Evolutionary conservation across 2,329 filamentous ascomycete genomes (phyloP).

Genomic region (Fonsecaea pugnacius): DNA sequence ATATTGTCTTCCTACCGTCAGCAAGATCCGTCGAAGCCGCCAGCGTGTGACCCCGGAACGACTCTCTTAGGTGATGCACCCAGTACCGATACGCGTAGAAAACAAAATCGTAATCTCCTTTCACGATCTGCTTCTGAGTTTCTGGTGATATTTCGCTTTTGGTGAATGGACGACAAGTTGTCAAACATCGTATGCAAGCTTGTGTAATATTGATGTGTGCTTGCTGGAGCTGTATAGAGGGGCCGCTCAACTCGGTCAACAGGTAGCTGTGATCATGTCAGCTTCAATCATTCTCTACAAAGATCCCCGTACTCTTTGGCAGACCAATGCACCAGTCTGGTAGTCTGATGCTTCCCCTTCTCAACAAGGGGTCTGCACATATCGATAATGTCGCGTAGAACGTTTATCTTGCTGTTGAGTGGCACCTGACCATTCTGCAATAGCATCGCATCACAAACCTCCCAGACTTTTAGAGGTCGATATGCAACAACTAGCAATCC

Average conservation of each 20-base stretch:
- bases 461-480: neutral
- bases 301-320: neutral
- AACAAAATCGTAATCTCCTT: slow-evolving; percentile 34
- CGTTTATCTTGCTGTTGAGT: neutral
- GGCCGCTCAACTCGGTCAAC: neutral
- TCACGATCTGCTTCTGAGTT: slow-evolving; percentile 2
- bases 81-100: slow-evolving; percentile 34
- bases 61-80: slow-evolving; percentile 1
- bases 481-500: neutral
- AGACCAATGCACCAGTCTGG: neutral
- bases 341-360: neutral
- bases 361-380: neutral
- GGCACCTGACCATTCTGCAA: neutral
- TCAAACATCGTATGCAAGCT: slow-evolving; percentile 13
- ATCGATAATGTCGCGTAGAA: neutral
- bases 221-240: slow-evolving; percentile 3
- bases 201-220: neutral
- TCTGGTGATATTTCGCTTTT: neutral
- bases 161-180: slow-evolving; percentile 5
- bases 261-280: neutral
- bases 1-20: neutral
- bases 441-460: neutral
- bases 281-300: neutral
- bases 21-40: neutral
- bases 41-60: slow-evolving; percentile 10